Percentiles rank a stretch among this genome's conserved stretches.
Conservation (phyloP, 2,329 filamentous ascomycete species). For the Hymenoscyphus occultus region DNA sequence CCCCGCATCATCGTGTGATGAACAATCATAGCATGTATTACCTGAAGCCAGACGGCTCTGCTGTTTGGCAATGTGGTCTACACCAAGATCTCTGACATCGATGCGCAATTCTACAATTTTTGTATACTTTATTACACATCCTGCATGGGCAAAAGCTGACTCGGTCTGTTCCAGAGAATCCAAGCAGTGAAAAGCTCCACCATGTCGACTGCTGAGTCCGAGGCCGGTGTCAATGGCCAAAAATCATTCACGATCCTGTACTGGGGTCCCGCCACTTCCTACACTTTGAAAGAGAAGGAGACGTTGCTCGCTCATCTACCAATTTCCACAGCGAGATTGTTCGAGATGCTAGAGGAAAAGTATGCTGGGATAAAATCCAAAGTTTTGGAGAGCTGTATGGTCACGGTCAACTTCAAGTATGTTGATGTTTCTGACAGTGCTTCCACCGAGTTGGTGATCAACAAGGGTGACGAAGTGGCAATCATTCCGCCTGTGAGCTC, state of each 20-base stretch:
- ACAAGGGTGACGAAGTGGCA: constrained; percentile 77
- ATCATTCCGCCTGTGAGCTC: constrained; percentile 88
- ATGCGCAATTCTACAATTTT: not conserved
- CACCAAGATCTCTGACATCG: constrained; percentile 68
- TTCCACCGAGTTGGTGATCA: constrained; percentile 50
- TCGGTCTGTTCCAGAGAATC: not conserved
- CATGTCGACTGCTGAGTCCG: constrained; percentile 19
- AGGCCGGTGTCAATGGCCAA: constrained; percentile 19
- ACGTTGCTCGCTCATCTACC: constrained; percentile 66
- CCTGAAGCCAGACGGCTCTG: constrained; percentile 39
- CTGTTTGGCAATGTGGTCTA: constrained; percentile 55
- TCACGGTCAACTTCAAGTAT: constrained; percentile 80
- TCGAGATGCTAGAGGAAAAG: constrained; percentile 62
- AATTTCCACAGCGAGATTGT: constrained; percentile 59
- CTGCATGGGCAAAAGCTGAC: not conserved
- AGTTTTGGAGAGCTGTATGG: constrained; percentile 68
- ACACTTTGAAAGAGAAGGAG: constrained; percentile 67
- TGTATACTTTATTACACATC: not conserved
- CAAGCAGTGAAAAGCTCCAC: not conserved
- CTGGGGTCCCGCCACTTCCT: constrained; percentile 73
- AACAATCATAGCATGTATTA: constrained; percentile 44
- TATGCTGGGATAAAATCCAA: constrained; percentile 68
- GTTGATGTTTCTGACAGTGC: constrained; percentile 58
- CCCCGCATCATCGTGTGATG: constrained; percentile 32
- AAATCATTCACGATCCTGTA: constrained; percentile 79